A percentile compares a stretch with the other conserved stretches of the same genome.
Conservation (phyloP, 2,329 filamentous ascomycete species). For the Polytolypa hystricis region DNA sequence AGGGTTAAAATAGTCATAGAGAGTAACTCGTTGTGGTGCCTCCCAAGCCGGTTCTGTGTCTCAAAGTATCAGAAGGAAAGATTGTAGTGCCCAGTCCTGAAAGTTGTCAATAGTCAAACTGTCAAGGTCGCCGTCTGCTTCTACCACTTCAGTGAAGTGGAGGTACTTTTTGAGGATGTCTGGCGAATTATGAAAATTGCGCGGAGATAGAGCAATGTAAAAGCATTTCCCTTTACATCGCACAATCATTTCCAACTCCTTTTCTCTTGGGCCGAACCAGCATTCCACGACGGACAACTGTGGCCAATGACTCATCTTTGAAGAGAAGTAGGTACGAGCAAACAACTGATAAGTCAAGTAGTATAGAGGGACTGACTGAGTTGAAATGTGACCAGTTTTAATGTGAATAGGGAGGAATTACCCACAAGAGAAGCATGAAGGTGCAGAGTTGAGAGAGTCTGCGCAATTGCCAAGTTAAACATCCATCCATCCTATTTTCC, state of each 20-base stretch:
- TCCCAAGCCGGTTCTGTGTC: slow-evolving; percentile 1
- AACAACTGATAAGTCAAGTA: neutral
- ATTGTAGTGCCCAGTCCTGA: slow-evolving; percentile 5
- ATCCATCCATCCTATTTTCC: too few species aligned
- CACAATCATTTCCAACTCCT: slow-evolving; percentile 5
- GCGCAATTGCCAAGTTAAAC: too few species aligned
- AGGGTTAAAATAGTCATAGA: slow-evolving; percentile 4
- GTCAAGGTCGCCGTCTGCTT: neutral
- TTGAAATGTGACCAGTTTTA: too few species aligned
- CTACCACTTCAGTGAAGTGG: neutral
- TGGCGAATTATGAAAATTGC: slow-evolving; percentile 4
- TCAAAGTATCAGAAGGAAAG: slow-evolving; percentile 5
- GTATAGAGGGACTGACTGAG: neutral
- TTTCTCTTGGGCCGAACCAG: slow-evolving; percentile 5
- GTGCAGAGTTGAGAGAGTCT: too few species aligned
- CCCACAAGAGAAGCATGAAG: too few species aligned
- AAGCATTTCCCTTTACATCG: slow-evolving; percentile 7
- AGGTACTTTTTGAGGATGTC: slow-evolving; percentile 4
- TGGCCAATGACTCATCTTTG: slow-evolving; percentile 4
- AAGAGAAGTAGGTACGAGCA: neutral
- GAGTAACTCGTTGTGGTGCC: neutral
- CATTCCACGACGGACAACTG: slow-evolving; percentile 4
- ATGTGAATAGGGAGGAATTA: too few species aligned
- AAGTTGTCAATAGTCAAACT: slow-evolving; percentile 3
- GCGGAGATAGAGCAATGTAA: slow-evolving; percentile 3